A percentile compares a stretch with the other conserved stretches of the same genome.
Evolutionary conservation across 768 basidiomycete genomes (phyloP).

Genomic region (Amanita muscaria): DNA sequence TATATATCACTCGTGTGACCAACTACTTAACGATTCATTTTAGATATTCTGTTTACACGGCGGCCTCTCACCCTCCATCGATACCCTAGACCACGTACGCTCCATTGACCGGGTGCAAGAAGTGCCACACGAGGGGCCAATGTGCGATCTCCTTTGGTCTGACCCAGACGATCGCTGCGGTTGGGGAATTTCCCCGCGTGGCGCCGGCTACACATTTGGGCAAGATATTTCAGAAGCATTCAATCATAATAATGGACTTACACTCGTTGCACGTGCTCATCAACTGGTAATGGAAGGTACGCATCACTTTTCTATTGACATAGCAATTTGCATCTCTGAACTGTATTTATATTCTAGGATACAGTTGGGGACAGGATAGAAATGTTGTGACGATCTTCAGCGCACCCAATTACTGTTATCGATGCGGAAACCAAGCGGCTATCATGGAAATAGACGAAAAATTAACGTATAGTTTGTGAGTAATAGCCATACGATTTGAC

Average conservation of each 20-base stretch:
- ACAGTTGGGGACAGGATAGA: slow-evolving; percentile 98
- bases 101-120: slow-evolving; percentile 99
- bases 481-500: slow-evolving; percentile 14
- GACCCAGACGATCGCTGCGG: slow-evolving; percentile 99
- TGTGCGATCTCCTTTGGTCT: slow-evolving; percentile 99
- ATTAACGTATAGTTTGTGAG: slow-evolving; percentile 87
- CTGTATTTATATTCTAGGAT: slow-evolving; percentile 36
- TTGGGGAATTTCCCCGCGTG: slow-evolving; percentile 98
- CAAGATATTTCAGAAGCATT: slow-evolving; percentile 99
- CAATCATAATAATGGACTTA: slow-evolving; percentile 98
- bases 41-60: slow-evolving; percentile 99
- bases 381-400: slow-evolving; percentile 99
- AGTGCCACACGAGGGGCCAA: slow-evolving; percentile 98
- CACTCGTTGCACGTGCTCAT: slow-evolving; percentile 89
- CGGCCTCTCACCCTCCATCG: slow-evolving; percentile 96
- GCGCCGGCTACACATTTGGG: slow-evolving; percentile 98
- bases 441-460: slow-evolving; percentile 99
- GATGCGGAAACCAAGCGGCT: slow-evolving; percentile 98
- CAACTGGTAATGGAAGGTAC: slow-evolving; percentile 95
- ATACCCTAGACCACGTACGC: slow-evolving; percentile 98
- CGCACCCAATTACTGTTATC: slow-evolving; percentile 98
- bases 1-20: slow-evolving; percentile 4
- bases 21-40: background rate
- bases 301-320: slow-evolving; percentile 18
- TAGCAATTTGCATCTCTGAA: background rate